Evolutionary conservation across 2,329 filamentous ascomycete species (phyloP).

Genomic region (Neurospora sp.): DNA sequence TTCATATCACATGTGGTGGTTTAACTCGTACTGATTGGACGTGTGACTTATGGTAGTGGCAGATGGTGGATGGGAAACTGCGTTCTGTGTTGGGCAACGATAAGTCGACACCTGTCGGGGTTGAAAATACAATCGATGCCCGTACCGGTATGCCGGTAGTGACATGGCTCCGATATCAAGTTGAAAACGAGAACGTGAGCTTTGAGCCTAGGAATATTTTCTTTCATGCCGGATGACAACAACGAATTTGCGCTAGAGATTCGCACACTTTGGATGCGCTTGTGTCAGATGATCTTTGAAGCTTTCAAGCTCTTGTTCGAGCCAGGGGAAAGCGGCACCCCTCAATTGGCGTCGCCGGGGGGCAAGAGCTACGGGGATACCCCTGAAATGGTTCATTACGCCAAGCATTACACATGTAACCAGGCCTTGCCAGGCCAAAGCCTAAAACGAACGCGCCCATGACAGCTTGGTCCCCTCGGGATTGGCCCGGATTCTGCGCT

Average conservation of each 20-base stretch:
- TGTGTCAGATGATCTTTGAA: not conserved
- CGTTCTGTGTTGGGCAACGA: not conserved
- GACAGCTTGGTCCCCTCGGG: not conserved
- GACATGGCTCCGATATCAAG: not conserved
- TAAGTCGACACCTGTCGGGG: not conserved
- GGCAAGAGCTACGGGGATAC: not conserved
- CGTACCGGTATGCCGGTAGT: not conserved
- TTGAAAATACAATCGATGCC: not conserved
- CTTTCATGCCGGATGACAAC: not conserved
- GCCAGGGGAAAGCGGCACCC: not conserved
- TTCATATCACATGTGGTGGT: conserved; percentile 9
- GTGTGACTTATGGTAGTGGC: conserved; percentile 5
- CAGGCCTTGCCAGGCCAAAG: not conserved
- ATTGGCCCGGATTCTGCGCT: not conserved
- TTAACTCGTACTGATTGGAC: conserved; percentile 7
- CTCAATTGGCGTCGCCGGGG: not conserved
- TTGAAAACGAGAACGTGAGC: not conserved
- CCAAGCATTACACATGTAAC: not conserved
- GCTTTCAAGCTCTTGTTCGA: not conserved
- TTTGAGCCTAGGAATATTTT: not conserved
- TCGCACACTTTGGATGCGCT: not conserved
- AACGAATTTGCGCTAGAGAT: not conserved
- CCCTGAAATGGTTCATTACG: not conserved
- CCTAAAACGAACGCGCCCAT: not conserved
- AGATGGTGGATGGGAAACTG: not conserved